Conservation (phyloP, 371 early-diverging fungal species). For the Funneliformis caledonium region DNA sequence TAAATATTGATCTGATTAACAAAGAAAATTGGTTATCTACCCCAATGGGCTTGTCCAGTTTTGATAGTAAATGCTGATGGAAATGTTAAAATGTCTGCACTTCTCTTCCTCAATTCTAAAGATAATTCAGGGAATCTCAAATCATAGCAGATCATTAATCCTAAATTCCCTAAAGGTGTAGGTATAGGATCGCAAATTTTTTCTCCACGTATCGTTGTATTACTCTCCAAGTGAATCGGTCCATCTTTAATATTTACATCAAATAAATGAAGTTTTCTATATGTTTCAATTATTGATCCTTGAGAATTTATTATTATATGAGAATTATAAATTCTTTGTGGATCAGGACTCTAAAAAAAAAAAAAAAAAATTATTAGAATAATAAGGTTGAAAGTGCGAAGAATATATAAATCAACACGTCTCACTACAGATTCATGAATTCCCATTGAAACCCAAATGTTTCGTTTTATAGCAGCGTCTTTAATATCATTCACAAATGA, state of each 20-base stretch:
- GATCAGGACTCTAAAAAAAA: conserved; percentile 44
- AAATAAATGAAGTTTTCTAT: conserved; percentile 85
- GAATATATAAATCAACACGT: not conserved
- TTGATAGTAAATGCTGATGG: conserved; percentile 87
- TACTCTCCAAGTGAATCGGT: conserved; percentile 71
- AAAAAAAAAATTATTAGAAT: not conserved
- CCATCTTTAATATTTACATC: conserved; percentile 69
- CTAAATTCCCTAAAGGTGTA: conserved; percentile 76
- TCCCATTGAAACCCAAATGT: conserved; percentile 80
- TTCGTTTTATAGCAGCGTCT: conserved; percentile 57
- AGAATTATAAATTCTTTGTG: conserved; percentile 63
- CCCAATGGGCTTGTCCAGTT: conserved; percentile 90
- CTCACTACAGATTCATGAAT: conserved; percentile 67
- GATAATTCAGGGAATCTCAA: conserved; percentile 81
- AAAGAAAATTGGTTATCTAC: conserved; percentile 46
- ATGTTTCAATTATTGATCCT: conserved; percentile 61
- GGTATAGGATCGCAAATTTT: conserved; percentile 55
- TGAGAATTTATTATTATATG: conserved; percentile 68
- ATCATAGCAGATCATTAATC: conserved; percentile 81
- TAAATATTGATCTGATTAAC: not conserved
- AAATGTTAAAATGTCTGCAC: conserved; percentile 77
- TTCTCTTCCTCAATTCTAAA: conserved; percentile 58
- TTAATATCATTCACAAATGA: conserved; percentile 64
- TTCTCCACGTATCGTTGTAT: conserved; percentile 61
- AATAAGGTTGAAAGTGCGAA: not conserved